A percentile compares a stretch with the other conserved stretches of the same genome.
Evolutionary conservation across 345 rosid genomes (phyloP).

Genomic region (Durio zibethinus): DNA sequence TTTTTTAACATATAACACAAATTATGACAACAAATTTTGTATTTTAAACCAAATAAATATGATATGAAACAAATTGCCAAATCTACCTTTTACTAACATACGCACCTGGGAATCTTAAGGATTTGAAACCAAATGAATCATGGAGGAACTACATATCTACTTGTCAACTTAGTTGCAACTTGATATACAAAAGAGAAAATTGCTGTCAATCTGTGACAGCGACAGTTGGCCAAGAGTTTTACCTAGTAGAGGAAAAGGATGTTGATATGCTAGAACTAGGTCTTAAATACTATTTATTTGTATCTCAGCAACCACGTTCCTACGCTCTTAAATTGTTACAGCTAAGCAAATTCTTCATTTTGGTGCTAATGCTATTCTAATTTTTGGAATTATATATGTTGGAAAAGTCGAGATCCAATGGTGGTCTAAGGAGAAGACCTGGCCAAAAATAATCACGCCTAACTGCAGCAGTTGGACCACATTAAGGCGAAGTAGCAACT

Average conservation of each 20-base stretch:
- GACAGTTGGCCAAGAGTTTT: background rate
- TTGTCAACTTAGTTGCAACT: too few species aligned
- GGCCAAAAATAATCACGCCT: constrained; percentile 5
- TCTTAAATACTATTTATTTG: background rate
- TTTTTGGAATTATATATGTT: background rate
- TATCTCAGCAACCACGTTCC: background rate
- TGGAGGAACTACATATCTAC: too few species aligned
- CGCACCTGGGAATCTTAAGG: background rate
- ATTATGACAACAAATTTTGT: too few species aligned
- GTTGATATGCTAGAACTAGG: background rate
- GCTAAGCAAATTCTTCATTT: background rate
- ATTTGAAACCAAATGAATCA: background rate
- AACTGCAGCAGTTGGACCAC: constrained; percentile 17
- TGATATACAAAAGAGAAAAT: background rate
- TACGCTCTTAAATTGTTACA: background rate
- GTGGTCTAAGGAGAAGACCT: background rate
- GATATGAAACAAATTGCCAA: too few species aligned
- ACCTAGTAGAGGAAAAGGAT: constrained; percentile 8
- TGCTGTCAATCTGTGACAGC: background rate
- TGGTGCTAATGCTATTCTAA: background rate
- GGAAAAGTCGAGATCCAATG: background rate
- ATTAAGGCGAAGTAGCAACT: background rate
- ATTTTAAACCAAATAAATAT: too few species aligned
- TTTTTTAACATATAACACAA: too few species aligned
- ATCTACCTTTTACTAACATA: background rate